Evolutionary conservation across 106 monocot species (phyloP).

Genomic region (Acorus calamus): DNA sequence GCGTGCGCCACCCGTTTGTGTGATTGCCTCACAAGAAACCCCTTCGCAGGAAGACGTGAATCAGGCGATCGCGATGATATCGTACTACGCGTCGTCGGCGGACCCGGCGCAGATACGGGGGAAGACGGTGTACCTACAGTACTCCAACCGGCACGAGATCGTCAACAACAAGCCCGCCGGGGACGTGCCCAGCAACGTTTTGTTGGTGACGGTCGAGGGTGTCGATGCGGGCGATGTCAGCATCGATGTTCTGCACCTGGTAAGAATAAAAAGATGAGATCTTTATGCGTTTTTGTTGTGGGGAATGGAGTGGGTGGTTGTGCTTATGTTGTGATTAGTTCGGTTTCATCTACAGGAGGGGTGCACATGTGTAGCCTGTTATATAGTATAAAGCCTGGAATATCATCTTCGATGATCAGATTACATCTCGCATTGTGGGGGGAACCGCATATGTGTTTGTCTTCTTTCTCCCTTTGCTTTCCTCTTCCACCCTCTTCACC

Average conservation of each 20-base stretch:
- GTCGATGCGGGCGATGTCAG: slow-evolving; percentile 51
- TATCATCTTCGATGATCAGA: slow-evolving; percentile 32
- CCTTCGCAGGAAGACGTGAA: slow-evolving; percentile 31
- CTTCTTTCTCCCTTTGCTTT: slow-evolving; percentile 21
- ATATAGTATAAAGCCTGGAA: slow-evolving; percentile 23
- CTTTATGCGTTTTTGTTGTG: background rate
- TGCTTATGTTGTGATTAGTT: background rate
- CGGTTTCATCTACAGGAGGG: slow-evolving; percentile 11
- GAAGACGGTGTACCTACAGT: slow-evolving; percentile 58
- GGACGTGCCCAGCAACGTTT: slow-evolving; percentile 36
- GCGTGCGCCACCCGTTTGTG: background rate
- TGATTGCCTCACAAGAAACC: background rate
- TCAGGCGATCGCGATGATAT: slow-evolving; percentile 56
- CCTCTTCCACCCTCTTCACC: slow-evolving; percentile 15
- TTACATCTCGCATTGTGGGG: slow-evolving; percentile 19
- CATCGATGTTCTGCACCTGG: slow-evolving; percentile 56
- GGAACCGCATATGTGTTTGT: slow-evolving; percentile 50
- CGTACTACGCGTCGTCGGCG: slow-evolving; percentile 46
- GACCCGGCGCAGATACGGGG: slow-evolving; percentile 59
- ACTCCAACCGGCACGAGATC: slow-evolving; percentile 50
- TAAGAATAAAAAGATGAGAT: slow-evolving; percentile 6
- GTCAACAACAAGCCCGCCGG: slow-evolving; percentile 33
- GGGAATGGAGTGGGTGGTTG: background rate
- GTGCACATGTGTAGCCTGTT: slow-evolving; percentile 8
- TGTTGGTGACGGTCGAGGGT: slow-evolving; percentile 47